These are phyloP conservation scores for Xylariomycetidae sp. DNA, from an alignment of 2,329 filamentous ascomycete genomes.

Conservation along the genomic window DNA sequence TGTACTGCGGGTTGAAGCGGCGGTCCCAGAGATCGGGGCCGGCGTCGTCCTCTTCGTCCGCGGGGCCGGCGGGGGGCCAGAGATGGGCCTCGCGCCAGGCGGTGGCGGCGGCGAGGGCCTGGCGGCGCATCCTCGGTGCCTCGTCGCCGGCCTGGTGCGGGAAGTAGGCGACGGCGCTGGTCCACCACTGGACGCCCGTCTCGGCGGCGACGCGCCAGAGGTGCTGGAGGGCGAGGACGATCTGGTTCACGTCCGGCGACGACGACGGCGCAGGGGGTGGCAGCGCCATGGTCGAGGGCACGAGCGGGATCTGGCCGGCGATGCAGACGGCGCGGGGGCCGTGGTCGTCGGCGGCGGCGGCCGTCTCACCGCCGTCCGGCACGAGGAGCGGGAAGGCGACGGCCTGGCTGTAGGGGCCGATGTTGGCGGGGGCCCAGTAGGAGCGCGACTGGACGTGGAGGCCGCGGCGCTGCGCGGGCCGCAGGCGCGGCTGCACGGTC, in stretches of 20 bases:
- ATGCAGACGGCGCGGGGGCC: slow-evolving; percentile 48
- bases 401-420: slow-evolving; percentile 93
- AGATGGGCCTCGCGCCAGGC: slow-evolving; percentile 44
- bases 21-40: slow-evolving; percentile 64
- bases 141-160: slow-evolving; percentile 29
- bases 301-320: slow-evolving; percentile 85
- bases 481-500: slow-evolving; percentile 29
- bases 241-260: slow-evolving; percentile 35
- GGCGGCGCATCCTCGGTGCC: slow-evolving; percentile 19
- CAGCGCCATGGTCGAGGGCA: slow-evolving; percentile 71
- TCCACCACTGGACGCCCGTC: slow-evolving; percentile 69
- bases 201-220: slow-evolving; percentile 75
- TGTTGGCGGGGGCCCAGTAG: slow-evolving; percentile 98
- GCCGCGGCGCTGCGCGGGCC: slow-evolving; percentile 34
- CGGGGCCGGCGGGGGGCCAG: slow-evolving; percentile 27
- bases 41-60: slow-evolving; percentile 41
- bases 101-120: slow-evolving; percentile 35
- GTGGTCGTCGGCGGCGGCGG: slow-evolving; percentile 14
- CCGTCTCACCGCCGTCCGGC: slow-evolving; percentile 9
- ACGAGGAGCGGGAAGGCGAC: slow-evolving; percentile 46
- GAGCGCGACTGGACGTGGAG: slow-evolving; percentile 89
- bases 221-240: slow-evolving; percentile 76
- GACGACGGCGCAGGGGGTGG: slow-evolving; percentile 23
- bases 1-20: slow-evolving; percentile 49
- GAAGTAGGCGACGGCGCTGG: slow-evolving; percentile 70